A percentile compares a stretch with the other conserved stretches of the same genome.
Conservation (phyloP, 2,329 filamentous ascomycete species). For the Colletotrichum sp. region DNA sequence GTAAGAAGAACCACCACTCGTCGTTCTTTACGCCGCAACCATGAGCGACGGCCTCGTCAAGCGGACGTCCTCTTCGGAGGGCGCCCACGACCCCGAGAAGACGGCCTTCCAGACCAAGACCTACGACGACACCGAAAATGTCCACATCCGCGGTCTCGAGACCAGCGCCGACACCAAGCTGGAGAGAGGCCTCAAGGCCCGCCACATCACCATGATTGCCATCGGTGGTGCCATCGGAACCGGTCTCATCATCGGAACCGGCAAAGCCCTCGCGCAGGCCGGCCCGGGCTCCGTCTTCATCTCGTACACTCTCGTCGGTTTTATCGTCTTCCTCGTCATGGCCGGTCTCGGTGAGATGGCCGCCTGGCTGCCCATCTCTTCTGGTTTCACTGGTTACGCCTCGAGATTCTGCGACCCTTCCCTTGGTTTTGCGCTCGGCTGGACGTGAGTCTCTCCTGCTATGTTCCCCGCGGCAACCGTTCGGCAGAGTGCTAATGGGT, state of each 20-base stretch:
- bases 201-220: constrained; percentile 66
- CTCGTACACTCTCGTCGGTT: constrained; percentile 71
- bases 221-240: constrained; percentile 79
- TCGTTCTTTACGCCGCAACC: not conserved
- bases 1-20: not conserved
- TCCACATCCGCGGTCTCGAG: constrained; percentile 53
- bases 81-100: constrained; percentile 28
- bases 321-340: constrained; percentile 83
- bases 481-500: constrained; percentile 66
- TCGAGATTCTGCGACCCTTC: constrained; percentile 81
- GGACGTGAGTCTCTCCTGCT: constrained; percentile 55
- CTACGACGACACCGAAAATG: constrained; percentile 28
- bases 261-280: constrained; percentile 56
- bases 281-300: constrained; percentile 73
- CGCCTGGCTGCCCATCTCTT: constrained; percentile 77
- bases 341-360: constrained; percentile 85
- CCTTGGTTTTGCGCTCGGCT: constrained; percentile 80
- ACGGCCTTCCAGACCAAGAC: constrained; percentile 23
- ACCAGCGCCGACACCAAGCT: constrained; percentile 53
- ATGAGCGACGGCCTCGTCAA: constrained; percentile 30
- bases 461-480: not conserved
- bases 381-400: constrained; percentile 84
- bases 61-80: constrained; percentile 32
- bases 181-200: constrained; percentile 58
- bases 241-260: constrained; percentile 75